Evolutionary conservation across 2,329 filamentous ascomycete species (phyloP).

Genomic region (Diaporthe longicolla): DNA sequence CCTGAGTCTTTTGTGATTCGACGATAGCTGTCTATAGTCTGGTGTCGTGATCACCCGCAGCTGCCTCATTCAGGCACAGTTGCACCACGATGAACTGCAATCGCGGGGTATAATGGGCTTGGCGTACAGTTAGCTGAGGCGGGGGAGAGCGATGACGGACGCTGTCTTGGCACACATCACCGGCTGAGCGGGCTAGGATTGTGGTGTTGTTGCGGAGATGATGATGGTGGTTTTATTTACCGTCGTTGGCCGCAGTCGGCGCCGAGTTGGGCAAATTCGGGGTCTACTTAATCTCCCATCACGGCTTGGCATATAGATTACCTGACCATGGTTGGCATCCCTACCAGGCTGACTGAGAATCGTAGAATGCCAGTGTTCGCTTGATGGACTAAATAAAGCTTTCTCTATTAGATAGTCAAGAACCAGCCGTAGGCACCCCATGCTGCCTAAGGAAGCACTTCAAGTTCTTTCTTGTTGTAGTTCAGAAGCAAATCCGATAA

Average conservation of each 20-base stretch:
- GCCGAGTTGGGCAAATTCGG: neutral
- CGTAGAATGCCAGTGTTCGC: neutral
- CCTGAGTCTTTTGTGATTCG: neutral
- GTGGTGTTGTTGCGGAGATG: constrained; percentile 19
- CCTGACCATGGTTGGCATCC: neutral
- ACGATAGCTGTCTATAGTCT: neutral
- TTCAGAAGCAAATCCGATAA: neutral
- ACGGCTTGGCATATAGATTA: neutral
- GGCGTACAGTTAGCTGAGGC: neutral
- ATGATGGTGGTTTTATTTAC: neutral
- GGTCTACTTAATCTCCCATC: neutral
- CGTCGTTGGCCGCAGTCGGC: neutral
- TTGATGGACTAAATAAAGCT: no score
- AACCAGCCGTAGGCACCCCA: neutral
- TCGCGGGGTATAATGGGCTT: constrained; percentile 26
- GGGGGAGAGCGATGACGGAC: constrained; percentile 7
- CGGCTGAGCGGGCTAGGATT: neutral
- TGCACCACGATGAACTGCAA: constrained; percentile 10
- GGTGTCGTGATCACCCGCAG: constrained; percentile 20
- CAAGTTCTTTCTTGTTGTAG: neutral
- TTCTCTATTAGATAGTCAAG: neutral
- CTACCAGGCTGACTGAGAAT: no score
- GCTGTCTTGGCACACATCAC: constrained; percentile 18
- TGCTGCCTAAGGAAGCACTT: neutral
- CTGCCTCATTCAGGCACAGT: constrained; percentile 25